These are phyloP conservation scores for Aethionema arabicum DNA, from an alignment of 345 rosid species.

Conservation along the genomic window DNA sequence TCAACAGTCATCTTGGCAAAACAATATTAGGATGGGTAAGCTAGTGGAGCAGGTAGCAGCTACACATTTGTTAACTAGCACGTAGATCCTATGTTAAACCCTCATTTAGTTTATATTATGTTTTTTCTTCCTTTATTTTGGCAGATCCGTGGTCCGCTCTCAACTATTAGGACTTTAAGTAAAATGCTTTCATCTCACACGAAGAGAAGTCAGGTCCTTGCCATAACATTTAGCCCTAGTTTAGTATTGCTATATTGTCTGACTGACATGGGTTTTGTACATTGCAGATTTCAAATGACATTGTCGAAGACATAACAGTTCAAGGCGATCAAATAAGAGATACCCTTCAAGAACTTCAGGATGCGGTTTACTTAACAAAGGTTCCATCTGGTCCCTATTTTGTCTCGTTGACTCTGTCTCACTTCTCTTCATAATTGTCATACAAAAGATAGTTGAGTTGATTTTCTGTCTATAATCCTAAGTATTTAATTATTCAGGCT, in stretches of 20 bases:
- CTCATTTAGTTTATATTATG: conserved; percentile 12
- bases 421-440: conserved; percentile 3
- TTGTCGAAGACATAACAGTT: conserved; percentile 71
- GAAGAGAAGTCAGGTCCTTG: conserved; percentile 74
- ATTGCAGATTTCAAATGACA: conserved; percentile 71
- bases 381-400: conserved; percentile 32
- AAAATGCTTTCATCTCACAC: conserved; percentile 74
- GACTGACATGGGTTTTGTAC: conserved; percentile 17
- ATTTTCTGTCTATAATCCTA: background rate
- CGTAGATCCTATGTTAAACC: conserved; percentile 3
- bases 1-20: conserved; percentile 93
- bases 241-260: background rate
- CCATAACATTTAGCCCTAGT: background rate
- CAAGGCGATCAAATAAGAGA: conserved; percentile 69
- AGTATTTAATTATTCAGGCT: conserved; percentile 45
- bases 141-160: conserved; percentile 84
- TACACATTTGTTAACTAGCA: conserved; percentile 7
- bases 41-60: conserved; percentile 77
- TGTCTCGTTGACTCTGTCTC: conserved; percentile 16
- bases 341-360: conserved; percentile 86
- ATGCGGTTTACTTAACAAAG: conserved; percentile 87
- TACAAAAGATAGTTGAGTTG: background rate
- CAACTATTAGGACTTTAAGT: conserved; percentile 74
- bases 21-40: conserved; percentile 76
- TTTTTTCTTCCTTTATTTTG: conserved; percentile 14